Conservation (phyloP, 495 filamentous ascomycete genomes). For the Penicillium coffeae region DNA sequence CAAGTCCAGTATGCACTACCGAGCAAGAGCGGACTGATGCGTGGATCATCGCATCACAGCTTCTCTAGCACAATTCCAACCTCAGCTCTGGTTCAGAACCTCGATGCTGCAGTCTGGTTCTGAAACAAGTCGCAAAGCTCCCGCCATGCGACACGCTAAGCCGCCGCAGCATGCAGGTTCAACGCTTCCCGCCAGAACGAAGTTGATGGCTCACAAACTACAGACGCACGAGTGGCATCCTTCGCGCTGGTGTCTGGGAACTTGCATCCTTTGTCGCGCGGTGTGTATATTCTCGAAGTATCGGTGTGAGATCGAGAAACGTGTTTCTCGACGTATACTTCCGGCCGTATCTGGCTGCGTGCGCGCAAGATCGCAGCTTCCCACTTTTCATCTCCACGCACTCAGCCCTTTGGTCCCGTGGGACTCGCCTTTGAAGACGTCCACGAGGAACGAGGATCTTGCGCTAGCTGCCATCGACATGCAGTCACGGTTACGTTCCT, state of each 20-base stretch:
- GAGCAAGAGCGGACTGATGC: no score
- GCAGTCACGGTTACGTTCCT: no score
- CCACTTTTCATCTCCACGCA: background rate
- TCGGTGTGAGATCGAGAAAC: background rate
- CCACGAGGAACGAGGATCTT: no score
- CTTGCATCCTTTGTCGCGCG: background rate
- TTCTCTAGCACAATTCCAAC: no score
- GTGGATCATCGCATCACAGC: background rate
- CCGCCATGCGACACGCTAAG: conserved; percentile 24
- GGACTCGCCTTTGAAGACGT: no score
- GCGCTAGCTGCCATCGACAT: no score
- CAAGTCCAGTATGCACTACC: no score
- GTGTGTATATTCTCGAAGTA: background rate
- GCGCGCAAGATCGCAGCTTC: background rate
- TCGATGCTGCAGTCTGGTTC: conserved; percentile 5
- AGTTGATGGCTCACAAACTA: conserved; percentile 23
- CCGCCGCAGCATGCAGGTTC: conserved; percentile 13
- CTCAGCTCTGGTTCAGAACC: no score
- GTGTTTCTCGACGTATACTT: background rate
- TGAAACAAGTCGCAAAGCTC: conserved; percentile 22
- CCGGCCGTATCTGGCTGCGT: background rate
- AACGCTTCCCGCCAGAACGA: conserved; percentile 11
- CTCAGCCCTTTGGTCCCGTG: background rate
- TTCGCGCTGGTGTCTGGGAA: background rate
- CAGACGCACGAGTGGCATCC: background rate